These are phyloP conservation scores for Amaranthus palmeri DNA, from an alignment of 148 eudicot genomes.

Conservation along the genomic window DNA sequence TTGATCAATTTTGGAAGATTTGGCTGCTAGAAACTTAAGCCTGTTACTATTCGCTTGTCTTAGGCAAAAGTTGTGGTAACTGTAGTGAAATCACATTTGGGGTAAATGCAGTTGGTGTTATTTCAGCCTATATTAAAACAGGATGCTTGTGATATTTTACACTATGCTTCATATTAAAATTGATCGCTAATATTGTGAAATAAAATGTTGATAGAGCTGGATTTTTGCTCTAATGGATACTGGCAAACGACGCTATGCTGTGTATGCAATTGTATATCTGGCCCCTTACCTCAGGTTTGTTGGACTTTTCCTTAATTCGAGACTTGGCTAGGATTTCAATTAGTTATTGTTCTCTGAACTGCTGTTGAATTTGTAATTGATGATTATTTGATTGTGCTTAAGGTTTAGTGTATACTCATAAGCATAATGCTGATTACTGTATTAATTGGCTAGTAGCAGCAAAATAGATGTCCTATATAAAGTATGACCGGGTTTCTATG, in stretches of 20 bases:
- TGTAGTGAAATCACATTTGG: too few relatives aligned
- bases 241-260: conserved; percentile 66
- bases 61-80: background rate
- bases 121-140: too few relatives aligned
- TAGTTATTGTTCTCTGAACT: background rate
- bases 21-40: too few relatives aligned
- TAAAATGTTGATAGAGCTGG: conserved; percentile 58
- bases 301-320: background rate
- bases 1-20: too few relatives aligned
- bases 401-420: background rate
- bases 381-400: background rate
- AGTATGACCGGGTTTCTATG: too few relatives aligned
- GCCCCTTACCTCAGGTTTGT: conserved; percentile 84
- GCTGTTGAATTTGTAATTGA: background rate
- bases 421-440: too few relatives aligned
- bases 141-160: too few relatives aligned
- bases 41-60: background rate
- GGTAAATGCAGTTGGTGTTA: too few relatives aligned
- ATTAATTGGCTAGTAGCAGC: background rate
- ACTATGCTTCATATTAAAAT: too few relatives aligned
- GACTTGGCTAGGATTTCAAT: background rate
- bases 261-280: conserved; percentile 81
- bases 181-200: background rate
- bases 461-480: too few relatives aligned
- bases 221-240: conserved; percentile 91